Base-by-base conservation (phyloP, 2,329 filamentous ascomycete genomes). In the Curvularia verruculosa region DNA sequence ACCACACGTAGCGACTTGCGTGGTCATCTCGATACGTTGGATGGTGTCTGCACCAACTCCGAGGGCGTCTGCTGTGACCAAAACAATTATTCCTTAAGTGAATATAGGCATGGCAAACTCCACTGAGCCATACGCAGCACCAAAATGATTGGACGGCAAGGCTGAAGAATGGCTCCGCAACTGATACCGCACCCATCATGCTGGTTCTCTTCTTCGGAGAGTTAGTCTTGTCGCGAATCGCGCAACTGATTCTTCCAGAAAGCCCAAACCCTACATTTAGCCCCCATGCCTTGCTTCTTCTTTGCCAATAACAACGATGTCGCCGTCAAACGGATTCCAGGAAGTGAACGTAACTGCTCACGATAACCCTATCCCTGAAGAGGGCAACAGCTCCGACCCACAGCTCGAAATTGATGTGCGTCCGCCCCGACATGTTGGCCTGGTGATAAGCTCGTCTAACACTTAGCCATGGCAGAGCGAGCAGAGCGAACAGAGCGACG, bases 331-430 rank as follows among this genome's bases (percentile, higher is more conserved):
- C 40, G n/a, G 19, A 26, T 15, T 24, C 29, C 31, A 39, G 36
- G 45, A 45, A 28, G 28, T 44, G 43, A 57, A 53, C 31, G 19
- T 41, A 46, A 31, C 28, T 34, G 39, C 44, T 50, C 31, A 41
- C 40, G 45, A 39, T 18, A 45, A 45, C 21, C 46, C 50, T 37
- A 53, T 37, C n/a, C 40, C 52, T 43, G 61, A 66, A 65, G 59
- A 44, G 57, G 63, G 61, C 65, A 69, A 60, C 52, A 62, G 57
- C 55, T 66, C 66, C 52, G 68, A 57, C 15, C 64, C 65, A 26
- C 65, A 65, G 44, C 63, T 71, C 15, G 67, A 71, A 62, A 66
- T 70, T 31, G 70, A 72, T 51, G 69, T 71, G 52, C 52, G 59
- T 31, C 49, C 54, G 47, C 56, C n/a, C 31, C 55, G 41, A 41